Evolutionary conservation across 2,329 filamentous ascomycete genomes (phyloP).

Genomic region (Seiridium cupressi): DNA sequence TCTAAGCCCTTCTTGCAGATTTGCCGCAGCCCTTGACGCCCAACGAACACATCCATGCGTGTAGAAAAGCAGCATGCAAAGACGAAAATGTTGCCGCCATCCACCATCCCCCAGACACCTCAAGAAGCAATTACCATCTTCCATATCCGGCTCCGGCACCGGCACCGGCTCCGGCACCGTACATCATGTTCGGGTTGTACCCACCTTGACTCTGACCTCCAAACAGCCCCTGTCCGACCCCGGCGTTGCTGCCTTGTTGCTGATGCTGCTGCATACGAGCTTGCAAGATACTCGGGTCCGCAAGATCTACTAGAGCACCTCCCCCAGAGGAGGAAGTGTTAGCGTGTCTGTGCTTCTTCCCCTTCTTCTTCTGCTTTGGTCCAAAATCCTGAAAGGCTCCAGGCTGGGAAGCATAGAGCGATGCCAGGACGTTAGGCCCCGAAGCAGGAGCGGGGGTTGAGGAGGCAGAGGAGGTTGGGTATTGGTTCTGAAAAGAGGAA

Average conservation of each 20-base stretch:
- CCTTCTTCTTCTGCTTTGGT: slow-evolving; percentile 99
- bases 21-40: slow-evolving; percentile 26
- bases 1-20: slow-evolving; percentile 21
- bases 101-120: slow-evolving; percentile 11
- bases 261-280: slow-evolving; percentile 94
- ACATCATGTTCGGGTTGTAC: slow-evolving; percentile 88
- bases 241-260: slow-evolving; percentile 70
- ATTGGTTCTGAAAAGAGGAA: slow-evolving; percentile 88
- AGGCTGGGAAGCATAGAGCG: slow-evolving; percentile 85
- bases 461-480: slow-evolving; percentile 72
- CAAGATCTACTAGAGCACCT: slow-evolving; percentile 99
- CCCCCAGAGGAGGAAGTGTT: slow-evolving; percentile 99
- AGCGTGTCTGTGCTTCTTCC: slow-evolving; percentile 99
- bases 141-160: slow-evolving; percentile 65
- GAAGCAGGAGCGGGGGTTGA: slow-evolving; percentile 85
- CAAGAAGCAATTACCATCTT: slow-evolving; percentile 55
- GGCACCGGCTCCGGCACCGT: slow-evolving; percentile 51
- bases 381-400: slow-evolving; percentile 87
- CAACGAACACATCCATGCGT: slow-evolving; percentile 18
- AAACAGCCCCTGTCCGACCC: slow-evolving; percentile 87
- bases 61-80: slow-evolving; percentile 25
- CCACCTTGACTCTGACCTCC: slow-evolving; percentile 89
- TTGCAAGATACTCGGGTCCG: slow-evolving; percentile 99
- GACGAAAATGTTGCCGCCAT: slow-evolving; percentile 17
- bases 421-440: slow-evolving; percentile 86